These are phyloP conservation scores for Rhizopus delemar DNA, from an alignment of 371 early-diverging fungal species.

Conservation along the genomic window DNA sequence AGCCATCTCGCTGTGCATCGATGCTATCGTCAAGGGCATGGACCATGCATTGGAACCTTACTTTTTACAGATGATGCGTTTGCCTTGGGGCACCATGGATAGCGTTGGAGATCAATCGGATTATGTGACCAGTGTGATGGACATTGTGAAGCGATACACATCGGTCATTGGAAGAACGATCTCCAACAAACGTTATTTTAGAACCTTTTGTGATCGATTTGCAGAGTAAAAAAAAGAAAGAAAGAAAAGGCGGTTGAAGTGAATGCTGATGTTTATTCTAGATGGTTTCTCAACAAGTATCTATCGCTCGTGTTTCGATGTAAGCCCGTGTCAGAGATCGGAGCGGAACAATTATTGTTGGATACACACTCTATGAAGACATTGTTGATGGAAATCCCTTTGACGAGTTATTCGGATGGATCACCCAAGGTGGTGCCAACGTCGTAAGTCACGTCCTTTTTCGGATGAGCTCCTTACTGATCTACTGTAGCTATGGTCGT, in stretches of 20 bases:
- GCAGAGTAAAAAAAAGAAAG: slow-evolving; percentile 66
- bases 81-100: slow-evolving; percentile 80
- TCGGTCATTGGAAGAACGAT: slow-evolving; percentile 61
- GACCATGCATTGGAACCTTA: slow-evolving; percentile 69
- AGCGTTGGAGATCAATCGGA: slow-evolving; percentile 92
- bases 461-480: not conserved
- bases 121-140: slow-evolving; percentile 73
- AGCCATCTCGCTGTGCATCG: slow-evolving; percentile 59
- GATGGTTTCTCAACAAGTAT: slow-evolving; percentile 66
- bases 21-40: slow-evolving; percentile 65
- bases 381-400: slow-evolving; percentile 71
- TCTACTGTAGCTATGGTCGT: slow-evolving; percentile 64
- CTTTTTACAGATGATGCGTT: slow-evolving; percentile 67
- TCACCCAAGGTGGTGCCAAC: slow-evolving; percentile 49
- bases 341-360: slow-evolving; percentile 89
- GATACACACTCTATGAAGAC: slow-evolving; percentile 90
- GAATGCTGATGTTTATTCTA: slow-evolving; percentile 24
- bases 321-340: slow-evolving; percentile 82
- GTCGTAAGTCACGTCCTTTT: slow-evolving; percentile 45
- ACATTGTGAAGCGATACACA: slow-evolving; percentile 51
- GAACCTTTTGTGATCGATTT: slow-evolving; percentile 89
- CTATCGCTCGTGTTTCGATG: slow-evolving; percentile 68
- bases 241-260: too few species aligned
- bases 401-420: slow-evolving; percentile 52
- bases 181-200: slow-evolving; percentile 73